Percentiles rank a stretch among this genome's conserved stretches.
Conservation (phyloP, 768 basidiomycete species). For the Mycena albidolilacea region DNA sequence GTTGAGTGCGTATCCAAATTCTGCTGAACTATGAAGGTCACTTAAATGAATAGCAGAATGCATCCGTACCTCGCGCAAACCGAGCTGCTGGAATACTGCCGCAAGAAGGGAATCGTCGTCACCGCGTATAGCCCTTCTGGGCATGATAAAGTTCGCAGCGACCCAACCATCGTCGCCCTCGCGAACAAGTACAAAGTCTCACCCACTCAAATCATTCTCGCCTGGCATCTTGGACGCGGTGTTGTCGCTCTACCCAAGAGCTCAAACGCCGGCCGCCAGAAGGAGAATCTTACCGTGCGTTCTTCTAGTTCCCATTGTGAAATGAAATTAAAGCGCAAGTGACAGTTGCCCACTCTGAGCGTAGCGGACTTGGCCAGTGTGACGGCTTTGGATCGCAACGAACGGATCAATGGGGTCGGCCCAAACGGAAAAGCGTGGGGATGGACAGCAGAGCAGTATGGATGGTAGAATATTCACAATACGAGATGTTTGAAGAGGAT, state of each 20-base stretch:
- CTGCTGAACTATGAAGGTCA: neutral
- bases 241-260: constrained; percentile 66
- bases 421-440: constrained; percentile 18
- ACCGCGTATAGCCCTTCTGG: constrained; percentile 66
- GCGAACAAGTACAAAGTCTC: constrained; percentile 63
- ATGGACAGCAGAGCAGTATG: constrained; percentile 24
- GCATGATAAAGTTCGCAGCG: constrained; percentile 59
- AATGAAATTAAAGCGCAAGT: neutral
- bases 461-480: too few relatives aligned
- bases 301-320: neutral
- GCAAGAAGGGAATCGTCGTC: constrained; percentile 62
- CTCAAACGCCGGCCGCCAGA: constrained; percentile 60
- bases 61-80: constrained; percentile 67
- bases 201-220: constrained; percentile 64
- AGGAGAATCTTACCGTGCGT: constrained; percentile 58
- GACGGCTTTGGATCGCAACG: constrained; percentile 20
- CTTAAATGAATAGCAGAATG: constrained; percentile 46
- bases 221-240: constrained; percentile 66
- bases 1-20: constrained; percentile 53
- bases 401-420: constrained; percentile 8
- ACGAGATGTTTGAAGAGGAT: too few relatives aligned
- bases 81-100: constrained; percentile 62
- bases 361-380: constrained; percentile 6
- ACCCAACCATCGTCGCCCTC: constrained; percentile 60
- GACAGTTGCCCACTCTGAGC: constrained; percentile 19